Percentiles rank a stretch among this genome's conserved stretches.
Evolutionary conservation across 306 rosid species (phyloP).

Genomic region (Castanea crenata): DNA sequence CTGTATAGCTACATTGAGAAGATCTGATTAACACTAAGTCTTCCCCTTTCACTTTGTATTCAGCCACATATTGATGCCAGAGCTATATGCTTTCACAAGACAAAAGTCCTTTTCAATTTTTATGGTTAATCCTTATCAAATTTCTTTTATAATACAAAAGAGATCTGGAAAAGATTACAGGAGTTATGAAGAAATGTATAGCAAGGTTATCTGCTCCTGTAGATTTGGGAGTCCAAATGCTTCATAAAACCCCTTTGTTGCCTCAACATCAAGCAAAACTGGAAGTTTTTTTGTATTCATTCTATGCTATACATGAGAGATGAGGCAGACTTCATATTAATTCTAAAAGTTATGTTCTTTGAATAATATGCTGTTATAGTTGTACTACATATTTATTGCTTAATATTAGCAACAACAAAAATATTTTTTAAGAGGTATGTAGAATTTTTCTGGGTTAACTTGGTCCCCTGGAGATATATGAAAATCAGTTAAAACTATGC

Average conservation of each 20-base stretch:
- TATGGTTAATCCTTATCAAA: not conserved
- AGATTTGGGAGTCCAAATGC: not conserved
- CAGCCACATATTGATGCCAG: not conserved
- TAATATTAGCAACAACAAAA: not conserved
- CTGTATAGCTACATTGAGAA: not conserved
- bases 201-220: not conserved
- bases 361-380: constrained; percentile 6
- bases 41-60: not conserved
- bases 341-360: constrained; percentile 6
- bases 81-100: not conserved
- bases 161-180: not conserved
- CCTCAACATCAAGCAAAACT: constrained; percentile 8
- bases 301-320: not conserved
- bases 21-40: not conserved
- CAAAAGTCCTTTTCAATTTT: not conserved
- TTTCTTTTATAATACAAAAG: not conserved
- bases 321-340: not conserved
- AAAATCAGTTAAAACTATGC: too few species aligned
- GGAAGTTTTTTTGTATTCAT: constrained; percentile 22
- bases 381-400: not conserved
- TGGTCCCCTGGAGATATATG: too few species aligned
- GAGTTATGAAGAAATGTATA: not conserved
- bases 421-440: not conserved
- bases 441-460: not conserved
- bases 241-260: not conserved